A percentile compares a stretch with the other conserved stretches of the same genome.
Evolutionary conservation across 176 grass and related monocot genomes (phyloP).

Genomic region (Oryza glaberrima): DNA sequence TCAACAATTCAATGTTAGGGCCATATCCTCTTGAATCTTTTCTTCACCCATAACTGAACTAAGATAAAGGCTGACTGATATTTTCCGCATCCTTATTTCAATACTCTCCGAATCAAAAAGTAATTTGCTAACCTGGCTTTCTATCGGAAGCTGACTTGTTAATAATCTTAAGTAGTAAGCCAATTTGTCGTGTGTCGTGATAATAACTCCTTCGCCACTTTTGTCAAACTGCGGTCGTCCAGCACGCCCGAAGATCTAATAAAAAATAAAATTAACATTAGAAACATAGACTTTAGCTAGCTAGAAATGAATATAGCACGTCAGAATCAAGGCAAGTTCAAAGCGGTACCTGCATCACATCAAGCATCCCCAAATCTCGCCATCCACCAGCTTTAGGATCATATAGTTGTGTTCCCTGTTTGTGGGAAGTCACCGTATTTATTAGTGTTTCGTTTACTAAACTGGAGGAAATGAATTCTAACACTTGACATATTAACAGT

Average conservation of each 20-base stretch:
- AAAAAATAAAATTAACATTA: slow-evolving; percentile 34
- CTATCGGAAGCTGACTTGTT: slow-evolving; percentile 96
- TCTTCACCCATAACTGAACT: slow-evolving; percentile 15
- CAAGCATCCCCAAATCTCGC: slow-evolving; percentile 96
- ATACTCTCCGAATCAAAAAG: slow-evolving; percentile 10
- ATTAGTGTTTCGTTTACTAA: slow-evolving; percentile 9
- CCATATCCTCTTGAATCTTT: background rate
- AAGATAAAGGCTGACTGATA: slow-evolving; percentile 24
- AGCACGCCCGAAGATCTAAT: slow-evolving; percentile 98
- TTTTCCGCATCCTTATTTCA: slow-evolving; percentile 16
- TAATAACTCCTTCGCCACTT: slow-evolving; percentile 98
- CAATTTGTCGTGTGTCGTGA: slow-evolving; percentile 94
- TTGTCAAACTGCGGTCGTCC: slow-evolving; percentile 97
- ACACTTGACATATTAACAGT: slow-evolving; percentile 28
- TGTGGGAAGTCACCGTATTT: background rate
- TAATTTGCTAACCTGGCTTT: slow-evolving; percentile 78
- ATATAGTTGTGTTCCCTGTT: slow-evolving; percentile 92
- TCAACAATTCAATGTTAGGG: slow-evolving; percentile 13
- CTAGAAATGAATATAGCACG: slow-evolving; percentile 12
- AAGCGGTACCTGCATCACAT: slow-evolving; percentile 91
- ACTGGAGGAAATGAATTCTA: slow-evolving; percentile 24
- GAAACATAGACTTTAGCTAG: slow-evolving; percentile 22
- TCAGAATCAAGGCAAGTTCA: slow-evolving; percentile 33
- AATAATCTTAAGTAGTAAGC: slow-evolving; percentile 89
- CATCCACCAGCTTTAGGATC: slow-evolving; percentile 97